Evolutionary conservation across 2,329 filamentous ascomycete genomes (phyloP), one percentile per base, ranked within the genome.

Genomic region (Dactylellina sp.): DNA sequence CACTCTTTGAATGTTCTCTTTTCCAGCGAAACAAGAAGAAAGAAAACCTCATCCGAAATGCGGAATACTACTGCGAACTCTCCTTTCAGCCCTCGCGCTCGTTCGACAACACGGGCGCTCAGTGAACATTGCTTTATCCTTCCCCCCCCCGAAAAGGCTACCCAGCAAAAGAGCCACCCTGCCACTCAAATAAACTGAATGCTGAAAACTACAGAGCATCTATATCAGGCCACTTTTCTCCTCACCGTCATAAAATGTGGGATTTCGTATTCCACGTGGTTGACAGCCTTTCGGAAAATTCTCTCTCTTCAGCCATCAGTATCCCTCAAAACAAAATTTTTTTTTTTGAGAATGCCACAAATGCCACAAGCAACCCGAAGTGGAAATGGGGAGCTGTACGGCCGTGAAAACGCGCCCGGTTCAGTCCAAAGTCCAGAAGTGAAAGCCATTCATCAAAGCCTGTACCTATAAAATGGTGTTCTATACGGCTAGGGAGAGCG

Each of bases 201-300:
- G 14, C 37, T 40, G 32, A 35, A 40, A 40, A 6, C 9, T 32
- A 40, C 14, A 35, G 1, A 32, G 7, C 11, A 40, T 11, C 11
- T 57, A 50, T 64, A 72, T 65, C 68, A 61, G 60, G 39, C 60
- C 60, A 64, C 59, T 57, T 59, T 40, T n/a, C n/a, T n/a, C 7
- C 25, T 32, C 20, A 44, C 16, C 7, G 18, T 24, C 40, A 64
- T 42, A 32, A 63, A 18, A 28, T 46, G 18, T 24, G 18, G 12
- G 32, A 32, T 32, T 32, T 32, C 40, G 32, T 28, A 40, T 16
- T 64, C 66, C 66, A 72, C 66, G 66, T 72, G 66, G 39, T 72
- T 72, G 68, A 72, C 68, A 71, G 59, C 24, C 53, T 47, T 42
- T 40, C 18, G n/a, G n/a, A 28, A 9, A 46, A 16, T 24, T 16